Base-by-base conservation (phyloP, 805 yeast species). In the Hanseniaspora hatyaiensis region DNA sequence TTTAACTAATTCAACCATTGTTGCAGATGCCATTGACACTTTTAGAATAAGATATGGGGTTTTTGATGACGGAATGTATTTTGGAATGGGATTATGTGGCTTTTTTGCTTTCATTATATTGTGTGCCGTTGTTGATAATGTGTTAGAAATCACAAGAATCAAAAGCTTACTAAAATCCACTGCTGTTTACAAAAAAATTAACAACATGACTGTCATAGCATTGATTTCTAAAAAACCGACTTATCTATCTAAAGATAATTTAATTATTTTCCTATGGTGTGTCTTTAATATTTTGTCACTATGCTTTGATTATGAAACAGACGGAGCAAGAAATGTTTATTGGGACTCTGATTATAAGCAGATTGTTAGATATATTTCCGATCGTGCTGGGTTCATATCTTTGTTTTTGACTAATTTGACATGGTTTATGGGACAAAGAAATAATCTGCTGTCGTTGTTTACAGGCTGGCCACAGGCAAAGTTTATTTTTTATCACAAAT, bases 361-460 rank as follows among this genome's bases (percentile, higher is more conserved):
- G 39, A 40, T 58, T 33, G 39, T 51, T 4, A 42, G 58, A 31
- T 51, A 51, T 31, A 51, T 78, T 19, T 78, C 74, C 23, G 80
- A 75, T 59, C 66, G 82, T 59, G 60, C 75, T 9, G 80, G 73
- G 28, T 52, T 73, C 22, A 60, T 73, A 52, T 61, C 71, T 3
- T 57, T 72, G 39, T 75, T 69, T 51, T 47, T 75, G 49, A 65
- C 77, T 51, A 83, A 84, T 2, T 59, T 72, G 8, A 57, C 77
- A 9, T 71, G 74, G 51, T 64, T 80, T 48, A 78, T 82, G 61
- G 82, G 82, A 4, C 80, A 82, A 23, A 67, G 89, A 54, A 83
- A 82, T 60, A 82, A 80, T 55, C 72, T 84, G 32, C 65, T 82
- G 57, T 69, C 74, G 49, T 66, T 65, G 63, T 47, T 77, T 11